Percentiles rank a stretch among this genome's conserved stretches.
Evolutionary conservation across 1,139 yeast species (phyloP).

Genomic region (Suhomyces panamericanus): DNA sequence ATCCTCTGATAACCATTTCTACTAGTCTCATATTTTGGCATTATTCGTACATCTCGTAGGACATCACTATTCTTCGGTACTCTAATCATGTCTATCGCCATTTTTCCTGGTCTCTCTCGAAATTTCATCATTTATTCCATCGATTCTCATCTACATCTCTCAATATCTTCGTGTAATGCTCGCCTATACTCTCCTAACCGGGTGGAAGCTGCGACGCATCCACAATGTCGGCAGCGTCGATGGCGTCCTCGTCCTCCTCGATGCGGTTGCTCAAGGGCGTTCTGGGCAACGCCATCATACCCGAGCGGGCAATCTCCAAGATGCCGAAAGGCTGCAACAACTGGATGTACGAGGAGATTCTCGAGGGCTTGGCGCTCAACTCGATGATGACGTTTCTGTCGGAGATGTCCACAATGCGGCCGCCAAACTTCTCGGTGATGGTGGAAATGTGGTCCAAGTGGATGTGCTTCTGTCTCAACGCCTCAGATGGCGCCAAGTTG

Average conservation of each 20-base stretch:
- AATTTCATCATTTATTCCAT: too few relatives aligned
- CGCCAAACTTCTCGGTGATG: constrained; percentile 85
- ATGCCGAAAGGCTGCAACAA: constrained; percentile 94
- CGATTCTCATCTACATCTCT: too few relatives aligned
- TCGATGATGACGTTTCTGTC: constrained; percentile 94
- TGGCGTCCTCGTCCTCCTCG: constrained; percentile 45
- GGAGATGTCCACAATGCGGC: constrained; percentile 86
- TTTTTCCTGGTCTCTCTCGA: too few relatives aligned
- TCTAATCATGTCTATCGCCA: too few relatives aligned
- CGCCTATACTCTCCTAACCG: constrained; percentile 51
- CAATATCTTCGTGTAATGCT: too few relatives aligned
- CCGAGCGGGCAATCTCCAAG: constrained; percentile 93
- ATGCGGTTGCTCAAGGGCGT: constrained; percentile 66
- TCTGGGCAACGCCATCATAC: constrained; percentile 98
- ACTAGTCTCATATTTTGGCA: too few relatives aligned
- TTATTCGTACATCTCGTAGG: too few relatives aligned
- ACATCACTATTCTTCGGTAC: too few relatives aligned
- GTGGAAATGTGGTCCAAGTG: constrained; percentile 84
- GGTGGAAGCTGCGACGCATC: constrained; percentile 90
- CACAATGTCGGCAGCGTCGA: constrained; percentile 68
- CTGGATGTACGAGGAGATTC: constrained; percentile 82
- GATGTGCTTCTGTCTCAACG: constrained; percentile 87
- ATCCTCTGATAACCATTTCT: too few relatives aligned
- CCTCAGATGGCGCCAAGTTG: constrained; percentile 87
- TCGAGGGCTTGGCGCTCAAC: constrained; percentile 88